Evolutionary conservation across 2,329 filamentous ascomycete genomes (phyloP).

Genomic region (Talaromyces rugulosus): DNA sequence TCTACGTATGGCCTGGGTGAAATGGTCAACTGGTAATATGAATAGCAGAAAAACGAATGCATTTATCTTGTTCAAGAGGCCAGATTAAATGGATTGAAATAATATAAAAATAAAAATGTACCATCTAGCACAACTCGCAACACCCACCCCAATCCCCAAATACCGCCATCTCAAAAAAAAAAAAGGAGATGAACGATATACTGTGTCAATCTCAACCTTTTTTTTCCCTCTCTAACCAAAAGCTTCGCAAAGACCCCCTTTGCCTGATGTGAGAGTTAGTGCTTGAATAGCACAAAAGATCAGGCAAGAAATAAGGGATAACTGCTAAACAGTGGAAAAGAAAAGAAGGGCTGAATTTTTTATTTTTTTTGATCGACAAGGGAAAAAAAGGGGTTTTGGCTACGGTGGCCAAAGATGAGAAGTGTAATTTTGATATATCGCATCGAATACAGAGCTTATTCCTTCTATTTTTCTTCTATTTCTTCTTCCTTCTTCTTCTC

Average conservation of each 20-base stretch:
- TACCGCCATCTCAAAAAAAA: not conserved
- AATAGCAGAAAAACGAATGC: not conserved
- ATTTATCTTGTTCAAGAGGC: not conserved
- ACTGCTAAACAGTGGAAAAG: not conserved
- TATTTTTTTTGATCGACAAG: not conserved
- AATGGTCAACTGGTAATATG: no score
- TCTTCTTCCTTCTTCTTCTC: no score
- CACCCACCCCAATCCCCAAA: not conserved
- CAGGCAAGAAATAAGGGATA: not conserved
- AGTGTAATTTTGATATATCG: constrained; percentile 40
- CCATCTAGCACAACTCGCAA: not conserved
- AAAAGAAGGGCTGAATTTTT: not conserved
- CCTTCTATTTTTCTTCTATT: constrained; percentile 13
- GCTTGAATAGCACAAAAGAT: not conserved
- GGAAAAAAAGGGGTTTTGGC: not conserved
- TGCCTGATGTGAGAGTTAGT: not conserved
- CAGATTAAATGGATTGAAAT: not conserved
- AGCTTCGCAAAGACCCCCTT: not conserved
- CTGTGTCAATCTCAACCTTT: not conserved
- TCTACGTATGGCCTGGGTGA: no score
- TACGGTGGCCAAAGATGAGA: constrained; percentile 1
- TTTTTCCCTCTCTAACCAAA: not conserved
- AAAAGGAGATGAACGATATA: not conserved
- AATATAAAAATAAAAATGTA: not conserved
- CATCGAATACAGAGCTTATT: constrained; percentile 51